These are phyloP conservation scores for Beta macrorhiza DNA, from an alignment of 179 eudicot genomes.

Conservation along the genomic window DNA sequence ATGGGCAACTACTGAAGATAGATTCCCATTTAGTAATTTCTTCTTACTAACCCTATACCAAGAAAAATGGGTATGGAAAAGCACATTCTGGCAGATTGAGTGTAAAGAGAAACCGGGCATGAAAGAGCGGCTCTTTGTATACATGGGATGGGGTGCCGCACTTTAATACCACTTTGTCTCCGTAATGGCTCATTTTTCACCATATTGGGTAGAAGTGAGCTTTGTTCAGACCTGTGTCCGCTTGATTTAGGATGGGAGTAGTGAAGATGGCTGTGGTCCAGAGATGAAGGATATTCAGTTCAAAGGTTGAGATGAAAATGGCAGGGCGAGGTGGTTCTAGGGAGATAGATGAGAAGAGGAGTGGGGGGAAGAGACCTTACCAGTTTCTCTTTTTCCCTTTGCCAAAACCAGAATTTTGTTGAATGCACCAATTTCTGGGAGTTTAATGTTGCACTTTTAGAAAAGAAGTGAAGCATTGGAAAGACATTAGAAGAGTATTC, in stretches of 20 bases:
- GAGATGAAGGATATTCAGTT: not conserved
- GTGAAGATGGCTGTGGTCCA: not conserved
- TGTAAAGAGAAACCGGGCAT: not conserved
- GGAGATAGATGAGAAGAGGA: not conserved
- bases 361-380: not conserved
- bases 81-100: slow-evolving; percentile 3
- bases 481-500: not conserved
- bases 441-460: not conserved
- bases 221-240: not conserved
- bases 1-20: not conserved
- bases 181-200: not conserved
- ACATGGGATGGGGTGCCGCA: not conserved
- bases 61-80: not conserved
- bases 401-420: not conserved
- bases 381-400: not conserved
- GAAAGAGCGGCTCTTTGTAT: not conserved
- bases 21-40: not conserved
- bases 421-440: not conserved
- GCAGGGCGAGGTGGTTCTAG: not conserved
- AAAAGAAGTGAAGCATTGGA: not conserved
- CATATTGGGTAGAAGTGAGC: not conserved
- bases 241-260: not conserved
- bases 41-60: not conserved
- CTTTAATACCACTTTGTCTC: not conserved
- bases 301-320: not conserved